Conservation (phyloP, 306 rosid species). For the Abrus pulchellus region DNA sequence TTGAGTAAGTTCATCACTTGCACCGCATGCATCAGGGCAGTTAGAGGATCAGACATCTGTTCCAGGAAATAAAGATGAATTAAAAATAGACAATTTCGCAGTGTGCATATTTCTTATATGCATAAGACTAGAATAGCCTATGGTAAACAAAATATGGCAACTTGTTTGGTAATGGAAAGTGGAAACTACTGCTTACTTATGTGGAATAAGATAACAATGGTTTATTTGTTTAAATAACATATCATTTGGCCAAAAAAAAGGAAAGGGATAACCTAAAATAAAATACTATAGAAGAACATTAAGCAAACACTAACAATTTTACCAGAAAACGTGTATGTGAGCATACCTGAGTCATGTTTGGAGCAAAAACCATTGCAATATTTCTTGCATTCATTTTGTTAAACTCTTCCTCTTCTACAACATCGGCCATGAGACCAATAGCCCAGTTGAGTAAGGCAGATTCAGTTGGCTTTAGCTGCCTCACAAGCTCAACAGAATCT, state of each 20-base stretch:
- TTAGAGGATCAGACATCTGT: constrained; percentile 99
- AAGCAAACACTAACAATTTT: not conserved
- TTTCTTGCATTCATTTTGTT: constrained; percentile 97
- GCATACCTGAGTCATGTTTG: constrained; percentile 94
- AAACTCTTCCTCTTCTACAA: constrained; percentile 82
- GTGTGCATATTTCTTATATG: not conserved
- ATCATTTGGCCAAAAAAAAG: constrained; percentile 7
- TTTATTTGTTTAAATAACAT: not conserved
- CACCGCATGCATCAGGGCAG: constrained; percentile 98
- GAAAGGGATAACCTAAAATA: not conserved
- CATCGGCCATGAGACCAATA: constrained; percentile 92
- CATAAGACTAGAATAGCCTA: not conserved
- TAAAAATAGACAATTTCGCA: constrained; percentile 12
- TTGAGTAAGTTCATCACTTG: constrained; percentile 98
- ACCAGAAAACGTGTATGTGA: not conserved
- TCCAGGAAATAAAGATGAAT: constrained; percentile 39
- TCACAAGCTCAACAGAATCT: constrained; percentile 80
- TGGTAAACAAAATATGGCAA: not conserved
- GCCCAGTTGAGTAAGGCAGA: constrained; percentile 84
- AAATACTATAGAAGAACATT: not conserved
- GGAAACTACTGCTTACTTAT: not conserved
- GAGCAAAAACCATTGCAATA: constrained; percentile 97
- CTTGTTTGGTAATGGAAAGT: constrained; percentile 26
- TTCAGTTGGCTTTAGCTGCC: constrained; percentile 82
- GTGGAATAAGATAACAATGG: not conserved